phyloP scores from a whole-genome alignment of 2,329 filamentous ascomycete genomes.

The Aspergillus glaucus region DNA sequence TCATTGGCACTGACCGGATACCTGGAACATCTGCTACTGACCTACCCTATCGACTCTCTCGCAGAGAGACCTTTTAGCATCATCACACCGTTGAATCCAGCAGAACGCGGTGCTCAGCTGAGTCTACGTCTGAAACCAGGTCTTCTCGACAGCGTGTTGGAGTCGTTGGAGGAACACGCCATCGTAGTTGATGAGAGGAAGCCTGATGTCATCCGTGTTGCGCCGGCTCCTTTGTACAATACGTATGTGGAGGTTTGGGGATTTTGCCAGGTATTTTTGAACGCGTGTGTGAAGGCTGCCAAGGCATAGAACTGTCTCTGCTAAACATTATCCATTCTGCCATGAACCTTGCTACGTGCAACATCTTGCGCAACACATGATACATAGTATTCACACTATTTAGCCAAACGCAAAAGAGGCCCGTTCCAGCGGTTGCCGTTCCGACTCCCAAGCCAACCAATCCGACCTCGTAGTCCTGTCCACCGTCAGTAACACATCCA shows the following conservation, averaged over 20 bases:
- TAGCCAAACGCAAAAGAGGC: conserved; percentile 55
- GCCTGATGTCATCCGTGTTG: conserved; percentile 77
- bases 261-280: conserved; percentile 51
- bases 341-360: no score
- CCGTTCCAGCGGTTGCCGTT: conserved; percentile 61
- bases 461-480: conserved; percentile 85
- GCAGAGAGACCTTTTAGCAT: conserved; percentile 48
- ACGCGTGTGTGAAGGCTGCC: conserved; percentile 40
- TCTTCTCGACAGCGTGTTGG: conserved; percentile 62
- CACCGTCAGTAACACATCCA: background rate
- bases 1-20: conserved; percentile 70
- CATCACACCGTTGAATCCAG: conserved; percentile 64
- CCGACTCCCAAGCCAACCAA: conserved; percentile 92
- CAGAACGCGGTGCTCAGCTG: conserved; percentile 69
- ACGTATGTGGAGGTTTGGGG: conserved; percentile 65
- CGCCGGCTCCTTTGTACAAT: conserved; percentile 80
- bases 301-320: no score
- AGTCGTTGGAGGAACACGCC: conserved; percentile 58
- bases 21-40: conserved; percentile 60
- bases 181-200: conserved; percentile 78
- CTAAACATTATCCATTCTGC: no score
- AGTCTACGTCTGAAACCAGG: conserved; percentile 65
- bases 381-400: conserved; percentile 3
- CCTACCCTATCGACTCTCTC: conserved; percentile 23
- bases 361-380: background rate